Conservation (phyloP, 2,329 filamentous ascomycete species). For the Epichloe gansuensis region DNA sequence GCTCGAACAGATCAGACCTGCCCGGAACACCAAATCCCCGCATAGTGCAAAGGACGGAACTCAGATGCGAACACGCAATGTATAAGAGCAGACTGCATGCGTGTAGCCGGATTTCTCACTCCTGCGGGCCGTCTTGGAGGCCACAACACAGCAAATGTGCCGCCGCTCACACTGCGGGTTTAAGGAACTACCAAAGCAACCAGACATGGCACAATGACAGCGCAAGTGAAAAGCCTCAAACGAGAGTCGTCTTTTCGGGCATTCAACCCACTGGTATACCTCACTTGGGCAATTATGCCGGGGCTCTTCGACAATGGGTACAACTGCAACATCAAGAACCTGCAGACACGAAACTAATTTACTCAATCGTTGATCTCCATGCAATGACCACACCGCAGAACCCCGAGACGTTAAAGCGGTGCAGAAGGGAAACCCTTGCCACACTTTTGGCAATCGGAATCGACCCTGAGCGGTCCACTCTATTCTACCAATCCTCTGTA, state of each 20-base stretch:
- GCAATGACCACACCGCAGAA: conserved; percentile 74
- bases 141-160: not conserved
- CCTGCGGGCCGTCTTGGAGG: not conserved
- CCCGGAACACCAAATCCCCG: not conserved
- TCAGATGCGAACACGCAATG: not conserved
- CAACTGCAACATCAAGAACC: conserved; percentile 55
- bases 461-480: conserved; percentile 58
- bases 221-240: not conserved
- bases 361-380: conserved; percentile 86
- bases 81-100: not conserved
- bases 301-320: conserved; percentile 79
- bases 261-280: conserved; percentile 94
- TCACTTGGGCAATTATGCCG: conserved; percentile 90
- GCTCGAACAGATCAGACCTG: not conserved
- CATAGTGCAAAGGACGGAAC: not conserved
- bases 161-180: not conserved
- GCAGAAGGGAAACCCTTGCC: conserved; percentile 65
- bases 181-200: not conserved
- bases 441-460: conserved; percentile 75
- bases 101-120: not conserved
- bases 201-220: not conserved
- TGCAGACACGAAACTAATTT: conserved; percentile 52
- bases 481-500: conserved; percentile 77
- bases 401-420: conserved; percentile 44
- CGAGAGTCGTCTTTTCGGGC: conserved; percentile 70